Percentiles rank a stretch among this genome's conserved stretches.
Evolutionary conservation across 345 rosid species (phyloP).

Genomic region (Litchi chinensis): DNA sequence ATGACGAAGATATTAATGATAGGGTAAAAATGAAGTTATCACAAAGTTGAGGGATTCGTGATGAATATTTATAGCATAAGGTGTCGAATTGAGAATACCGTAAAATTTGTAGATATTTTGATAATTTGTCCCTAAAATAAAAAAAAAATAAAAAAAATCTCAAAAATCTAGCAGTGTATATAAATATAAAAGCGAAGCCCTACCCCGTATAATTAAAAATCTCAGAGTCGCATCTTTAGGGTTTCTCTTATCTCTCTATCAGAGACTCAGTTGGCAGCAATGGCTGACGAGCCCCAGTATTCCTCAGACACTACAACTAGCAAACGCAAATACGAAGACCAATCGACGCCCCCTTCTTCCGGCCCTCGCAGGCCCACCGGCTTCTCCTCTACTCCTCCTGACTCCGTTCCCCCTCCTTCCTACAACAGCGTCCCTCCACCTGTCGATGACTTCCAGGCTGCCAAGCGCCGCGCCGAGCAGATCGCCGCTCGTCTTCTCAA

Average conservation of each 20-base stretch:
- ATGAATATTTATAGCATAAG: too few species aligned
- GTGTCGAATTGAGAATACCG: too few species aligned
- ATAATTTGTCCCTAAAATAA: background rate
- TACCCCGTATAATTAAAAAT: background rate
- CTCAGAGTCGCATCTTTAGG: conserved; percentile 44
- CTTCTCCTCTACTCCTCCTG: conserved; percentile 72
- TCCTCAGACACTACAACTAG: conserved; percentile 51
- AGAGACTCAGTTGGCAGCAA: conserved; percentile 14
- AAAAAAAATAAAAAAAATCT: background rate
- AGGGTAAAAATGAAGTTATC: too few species aligned
- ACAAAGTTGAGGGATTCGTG: too few species aligned
- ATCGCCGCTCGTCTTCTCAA: conserved; percentile 83
- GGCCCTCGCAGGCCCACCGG: conserved; percentile 71
- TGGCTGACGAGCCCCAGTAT: conserved; percentile 98
- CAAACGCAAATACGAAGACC: conserved; percentile 96
- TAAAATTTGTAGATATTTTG: too few species aligned
- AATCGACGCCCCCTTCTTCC: conserved; percentile 49
- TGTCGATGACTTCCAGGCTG: conserved; percentile 75
- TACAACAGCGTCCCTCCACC: conserved; percentile 85
- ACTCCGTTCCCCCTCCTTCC: conserved; percentile 45
- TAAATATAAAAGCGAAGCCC: background rate
- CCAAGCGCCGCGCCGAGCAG: conserved; percentile 89
- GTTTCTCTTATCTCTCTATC: conserved; percentile 39
- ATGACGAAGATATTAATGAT: too few species aligned
- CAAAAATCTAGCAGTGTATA: too few species aligned